Base-by-base conservation (phyloP, 2,329 filamentous ascomycete species). In the Cordyceps cateniannulata region DNA sequence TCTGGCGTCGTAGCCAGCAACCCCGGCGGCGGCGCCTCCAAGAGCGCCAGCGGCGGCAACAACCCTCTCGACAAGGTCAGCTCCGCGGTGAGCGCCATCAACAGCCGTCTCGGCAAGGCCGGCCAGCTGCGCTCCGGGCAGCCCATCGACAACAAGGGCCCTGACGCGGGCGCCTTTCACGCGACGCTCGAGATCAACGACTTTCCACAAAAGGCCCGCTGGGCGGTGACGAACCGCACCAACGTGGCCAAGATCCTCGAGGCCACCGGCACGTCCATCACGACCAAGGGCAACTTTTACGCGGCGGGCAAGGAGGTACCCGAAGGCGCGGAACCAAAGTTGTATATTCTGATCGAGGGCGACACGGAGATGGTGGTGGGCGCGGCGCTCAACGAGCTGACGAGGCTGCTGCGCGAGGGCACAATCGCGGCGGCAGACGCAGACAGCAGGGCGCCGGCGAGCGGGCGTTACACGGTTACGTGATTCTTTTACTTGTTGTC, bases 161-260 rank as follows among this genome's bases (percentile, higher is more conserved):
- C 95, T 0, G 95, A 99, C 73, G 95, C 95, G 3, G 95, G 95
- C 56, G 92, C 93, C 0, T 99, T 92, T 82, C 95, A 99, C 73
- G 93, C 95, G 18, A 98, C 93, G 4, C 81, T 99, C 63, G 95
- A 98, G 75, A 99, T 99, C 84, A 99, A 99, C 75, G 95, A 99
- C 76, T 98, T 98, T 75, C 95, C 95, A 38, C 95, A 99, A 73
- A 98, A 97, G 80, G 95, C 95, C 65, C 86, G 95, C 68, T 99
- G 95, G 95, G 93, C 92, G 12, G 95, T 99, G 77, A 99, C 95
- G 44, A 99, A 99, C 74, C 86, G 95, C 65, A 98, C 95, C 40
- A 99, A 99, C 70, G 95, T 99, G 61, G 93, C 93, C 67, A 99
- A 98, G 81, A 97, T 99, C 67, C 82, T 99, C 65, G 95, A 99